Percentiles rank a stretch among this genome's conserved stretches.
phyloP scores from a whole-genome alignment of 345 rosid genomes.

The Crucihimalaya himalaica region DNA sequence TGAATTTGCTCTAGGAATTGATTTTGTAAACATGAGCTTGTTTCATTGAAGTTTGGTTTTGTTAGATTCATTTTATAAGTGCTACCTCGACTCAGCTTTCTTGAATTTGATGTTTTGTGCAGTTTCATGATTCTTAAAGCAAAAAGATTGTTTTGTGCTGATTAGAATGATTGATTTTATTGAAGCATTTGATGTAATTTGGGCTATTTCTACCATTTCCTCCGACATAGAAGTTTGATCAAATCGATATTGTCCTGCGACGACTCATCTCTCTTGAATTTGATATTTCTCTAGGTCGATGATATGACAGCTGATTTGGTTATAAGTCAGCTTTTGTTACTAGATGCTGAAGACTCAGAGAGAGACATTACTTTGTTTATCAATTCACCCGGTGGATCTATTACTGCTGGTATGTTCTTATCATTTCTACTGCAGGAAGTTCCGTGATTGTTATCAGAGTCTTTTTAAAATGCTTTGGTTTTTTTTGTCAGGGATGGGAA shows the following conservation, averaged over 20 bases:
- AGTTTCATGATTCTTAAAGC: neutral
- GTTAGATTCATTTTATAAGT: neutral
- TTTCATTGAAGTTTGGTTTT: neutral
- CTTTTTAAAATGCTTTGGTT: neutral
- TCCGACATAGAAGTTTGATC: too few species aligned
- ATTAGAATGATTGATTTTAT: neutral
- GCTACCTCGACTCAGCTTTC: neutral
- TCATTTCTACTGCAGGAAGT: neutral
- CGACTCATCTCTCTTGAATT: neutral
- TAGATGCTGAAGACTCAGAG: constrained; percentile 80
- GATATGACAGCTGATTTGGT: constrained; percentile 82
- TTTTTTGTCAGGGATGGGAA: constrained; percentile 66
- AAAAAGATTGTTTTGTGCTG: neutral
- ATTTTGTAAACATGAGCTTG: neutral
- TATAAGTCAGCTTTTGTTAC: constrained; percentile 84
- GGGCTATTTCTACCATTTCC: neutral
- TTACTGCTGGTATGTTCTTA: constrained; percentile 70
- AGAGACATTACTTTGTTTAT: constrained; percentile 82
- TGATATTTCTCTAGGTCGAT: constrained; percentile 63
- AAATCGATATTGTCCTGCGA: neutral
- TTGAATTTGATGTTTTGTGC: neutral
- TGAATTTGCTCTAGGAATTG: neutral
- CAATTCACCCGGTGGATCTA: constrained; percentile 94
- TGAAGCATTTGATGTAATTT: neutral
- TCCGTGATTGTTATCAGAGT: neutral